Evolutionary conservation across 139 green algal genomes (phyloP).

Genomic region (Micractinium sp.): DNA sequence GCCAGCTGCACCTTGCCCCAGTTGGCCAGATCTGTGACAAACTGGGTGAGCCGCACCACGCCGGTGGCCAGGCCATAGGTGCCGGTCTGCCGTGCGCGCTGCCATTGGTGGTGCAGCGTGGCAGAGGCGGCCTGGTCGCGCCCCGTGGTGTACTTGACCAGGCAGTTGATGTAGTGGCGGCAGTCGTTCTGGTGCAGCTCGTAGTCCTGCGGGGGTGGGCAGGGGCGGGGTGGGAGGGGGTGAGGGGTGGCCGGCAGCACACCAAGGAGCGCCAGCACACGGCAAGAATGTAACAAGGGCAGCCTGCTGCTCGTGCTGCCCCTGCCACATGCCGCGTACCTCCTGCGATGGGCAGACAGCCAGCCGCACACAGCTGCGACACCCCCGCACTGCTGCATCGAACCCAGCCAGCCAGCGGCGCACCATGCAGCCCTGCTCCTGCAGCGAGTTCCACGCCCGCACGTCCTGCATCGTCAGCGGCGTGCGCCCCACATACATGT

Average conservation of each 20-base stretch:
- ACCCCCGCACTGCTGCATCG: too few species aligned
- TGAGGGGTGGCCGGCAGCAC: background rate
- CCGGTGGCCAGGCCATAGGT: constrained; percentile 20
- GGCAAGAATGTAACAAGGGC: too few species aligned
- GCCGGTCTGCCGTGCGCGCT: background rate
- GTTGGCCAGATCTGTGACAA: constrained; percentile 62
- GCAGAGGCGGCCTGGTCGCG: constrained; percentile 41
- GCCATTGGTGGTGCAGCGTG: constrained; percentile 16
- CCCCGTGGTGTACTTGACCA: constrained; percentile 70
- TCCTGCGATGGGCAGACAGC: background rate
- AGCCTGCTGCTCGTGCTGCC: background rate
- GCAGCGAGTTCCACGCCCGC: constrained; percentile 57
- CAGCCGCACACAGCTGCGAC: background rate
- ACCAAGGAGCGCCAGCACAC: background rate
- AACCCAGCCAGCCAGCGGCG: background rate
- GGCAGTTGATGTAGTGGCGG: constrained; percentile 72
- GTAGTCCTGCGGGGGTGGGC: constrained; percentile 36
- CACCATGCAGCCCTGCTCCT: constrained; percentile 37
- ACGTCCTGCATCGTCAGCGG: constrained; percentile 62
- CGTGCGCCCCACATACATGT: constrained; percentile 68
- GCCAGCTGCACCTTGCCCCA: constrained; percentile 51
- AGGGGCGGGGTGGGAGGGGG: background rate
- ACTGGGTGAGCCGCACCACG: constrained; percentile 52
- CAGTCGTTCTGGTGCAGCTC: constrained; percentile 71
- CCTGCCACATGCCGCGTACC: too few species aligned